These are phyloP conservation scores for Colletotrichum sp. DNA, from an alignment of 2,329 filamentous ascomycete species.

Conservation along the genomic window DNA sequence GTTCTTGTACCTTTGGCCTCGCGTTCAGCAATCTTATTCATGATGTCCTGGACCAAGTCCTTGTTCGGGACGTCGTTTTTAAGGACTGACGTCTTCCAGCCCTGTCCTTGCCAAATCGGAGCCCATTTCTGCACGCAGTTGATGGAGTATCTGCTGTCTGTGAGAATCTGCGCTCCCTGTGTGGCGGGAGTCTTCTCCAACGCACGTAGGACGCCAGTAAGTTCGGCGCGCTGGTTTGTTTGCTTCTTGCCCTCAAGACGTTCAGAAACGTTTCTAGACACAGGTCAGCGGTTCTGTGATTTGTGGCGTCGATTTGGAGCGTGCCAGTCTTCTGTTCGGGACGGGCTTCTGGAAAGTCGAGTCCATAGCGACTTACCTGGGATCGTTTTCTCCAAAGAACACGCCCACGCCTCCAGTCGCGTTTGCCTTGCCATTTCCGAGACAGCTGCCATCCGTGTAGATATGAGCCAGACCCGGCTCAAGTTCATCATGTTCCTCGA, in stretches of 20 bases:
- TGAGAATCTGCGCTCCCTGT: constrained; percentile 76
- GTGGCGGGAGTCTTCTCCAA: constrained; percentile 75
- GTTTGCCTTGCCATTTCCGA: constrained; percentile 61
- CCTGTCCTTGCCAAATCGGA: constrained; percentile 73
- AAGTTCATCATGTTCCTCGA: constrained; percentile 27
- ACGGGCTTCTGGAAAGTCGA: neutral
- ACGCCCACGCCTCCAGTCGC: constrained; percentile 67
- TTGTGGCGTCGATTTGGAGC: neutral
- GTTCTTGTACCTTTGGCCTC: constrained; percentile 65
- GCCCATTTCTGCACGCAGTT: constrained; percentile 89
- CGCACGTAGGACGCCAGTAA: constrained; percentile 85
- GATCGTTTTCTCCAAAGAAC: constrained; percentile 63
- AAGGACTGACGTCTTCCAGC: constrained; percentile 74
- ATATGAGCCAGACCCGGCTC: constrained; percentile 43
- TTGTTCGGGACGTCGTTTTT: constrained; percentile 82
- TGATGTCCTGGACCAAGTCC: constrained; percentile 73
- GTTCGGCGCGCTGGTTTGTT: constrained; percentile 96
- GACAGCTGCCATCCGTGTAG: constrained; percentile 69
- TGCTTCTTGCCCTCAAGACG: constrained; percentile 75
- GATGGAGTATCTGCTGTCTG: constrained; percentile 91
- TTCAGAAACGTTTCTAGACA: constrained; percentile 70
- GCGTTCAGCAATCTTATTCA: constrained; percentile 66
- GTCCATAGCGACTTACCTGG: constrained; percentile 44
- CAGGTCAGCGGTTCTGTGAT: neutral
- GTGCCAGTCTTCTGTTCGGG: neutral